Percentiles rank a stretch among this genome's conserved stretches.
Evolutionary conservation across 116 monocot species (phyloP).

Genomic region (Trichopus zeylanicus): DNA sequence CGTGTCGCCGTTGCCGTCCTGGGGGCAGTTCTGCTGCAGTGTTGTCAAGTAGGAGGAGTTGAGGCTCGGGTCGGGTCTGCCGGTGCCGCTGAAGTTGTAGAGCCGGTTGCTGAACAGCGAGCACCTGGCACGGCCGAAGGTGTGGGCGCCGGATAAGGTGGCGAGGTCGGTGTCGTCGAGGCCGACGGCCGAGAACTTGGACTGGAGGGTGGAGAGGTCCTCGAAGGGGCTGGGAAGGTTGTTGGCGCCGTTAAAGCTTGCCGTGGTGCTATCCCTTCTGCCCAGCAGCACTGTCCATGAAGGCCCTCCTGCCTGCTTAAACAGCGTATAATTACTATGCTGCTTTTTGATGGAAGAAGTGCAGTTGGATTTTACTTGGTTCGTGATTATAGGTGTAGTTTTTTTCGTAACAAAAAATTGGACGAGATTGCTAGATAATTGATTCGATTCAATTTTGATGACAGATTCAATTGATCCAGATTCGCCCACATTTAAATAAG

Average conservation of each 20-base stretch:
- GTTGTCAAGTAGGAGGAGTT: constrained; percentile 7
- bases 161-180: constrained; percentile 41
- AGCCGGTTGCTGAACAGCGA: neutral
- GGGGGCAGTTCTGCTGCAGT: constrained; percentile 10
- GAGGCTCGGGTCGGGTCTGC: constrained; percentile 13
- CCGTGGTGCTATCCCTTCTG: constrained; percentile 40
- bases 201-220: constrained; percentile 16
- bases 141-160: constrained; percentile 22
- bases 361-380: too few relatives aligned
- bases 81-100: constrained; percentile 20
- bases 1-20: constrained; percentile 1
- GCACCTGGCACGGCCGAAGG: neutral
- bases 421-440: too few relatives aligned
- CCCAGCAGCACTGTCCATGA: constrained; percentile 36
- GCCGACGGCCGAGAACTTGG: constrained; percentile 33
- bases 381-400: too few relatives aligned
- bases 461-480: too few relatives aligned
- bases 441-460: too few relatives aligned
- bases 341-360: too few relatives aligned
- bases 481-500: too few relatives aligned
- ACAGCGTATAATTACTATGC: too few relatives aligned
- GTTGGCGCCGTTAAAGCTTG: constrained; percentile 30
- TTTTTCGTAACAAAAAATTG: too few relatives aligned
- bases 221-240: constrained; percentile 19
- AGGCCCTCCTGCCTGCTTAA: constrained; percentile 42